phyloP scores from a whole-genome alignment of 768 basidiomycete genomes.

The Lactarius hatsudake region DNA sequence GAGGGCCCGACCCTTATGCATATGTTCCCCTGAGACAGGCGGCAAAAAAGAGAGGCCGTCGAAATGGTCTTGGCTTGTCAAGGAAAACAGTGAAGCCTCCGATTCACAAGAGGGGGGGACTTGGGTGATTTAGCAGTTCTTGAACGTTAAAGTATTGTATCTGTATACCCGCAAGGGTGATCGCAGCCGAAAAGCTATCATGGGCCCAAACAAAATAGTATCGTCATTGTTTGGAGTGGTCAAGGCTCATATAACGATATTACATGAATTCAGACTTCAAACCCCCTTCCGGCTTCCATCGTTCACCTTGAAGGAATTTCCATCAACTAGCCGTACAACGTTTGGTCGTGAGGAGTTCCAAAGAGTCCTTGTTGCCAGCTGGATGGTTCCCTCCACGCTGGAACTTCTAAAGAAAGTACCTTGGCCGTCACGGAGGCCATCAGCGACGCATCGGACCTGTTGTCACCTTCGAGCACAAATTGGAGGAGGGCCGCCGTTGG shows the following conservation, averaged over 20 bases:
- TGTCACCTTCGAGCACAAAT: constrained; percentile 83
- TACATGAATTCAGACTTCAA: neutral
- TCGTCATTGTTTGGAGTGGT: neutral
- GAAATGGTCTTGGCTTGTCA: constrained; percentile 53
- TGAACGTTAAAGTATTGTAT: neutral
- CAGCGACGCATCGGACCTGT: constrained; percentile 64
- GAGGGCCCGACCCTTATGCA: constrained; percentile 87
- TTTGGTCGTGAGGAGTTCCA: constrained; percentile 70
- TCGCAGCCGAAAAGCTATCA: neutral
- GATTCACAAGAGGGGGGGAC: neutral
- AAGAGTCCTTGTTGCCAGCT: constrained; percentile 66
- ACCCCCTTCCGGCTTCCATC: neutral
- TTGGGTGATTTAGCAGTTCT: neutral
- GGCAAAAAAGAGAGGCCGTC: constrained; percentile 57
- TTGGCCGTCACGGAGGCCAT: constrained; percentile 55
- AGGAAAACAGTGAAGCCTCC: constrained; percentile 50
- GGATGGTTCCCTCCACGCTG: constrained; percentile 58
- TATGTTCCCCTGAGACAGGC: constrained; percentile 85
- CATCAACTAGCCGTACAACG: constrained; percentile 56
- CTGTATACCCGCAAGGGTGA: neutral
- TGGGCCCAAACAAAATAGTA: neutral
- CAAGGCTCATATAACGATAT: neutral
- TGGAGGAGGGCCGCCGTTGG: constrained; percentile 63
- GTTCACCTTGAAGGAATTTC: neutral
- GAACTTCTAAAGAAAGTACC: constrained; percentile 40